A percentile compares a stretch with the other conserved stretches of the same genome.
phyloP scores from a whole-genome alignment of 2,329 filamentous ascomycete genomes.

The Lecanosticta acicola region DNA sequence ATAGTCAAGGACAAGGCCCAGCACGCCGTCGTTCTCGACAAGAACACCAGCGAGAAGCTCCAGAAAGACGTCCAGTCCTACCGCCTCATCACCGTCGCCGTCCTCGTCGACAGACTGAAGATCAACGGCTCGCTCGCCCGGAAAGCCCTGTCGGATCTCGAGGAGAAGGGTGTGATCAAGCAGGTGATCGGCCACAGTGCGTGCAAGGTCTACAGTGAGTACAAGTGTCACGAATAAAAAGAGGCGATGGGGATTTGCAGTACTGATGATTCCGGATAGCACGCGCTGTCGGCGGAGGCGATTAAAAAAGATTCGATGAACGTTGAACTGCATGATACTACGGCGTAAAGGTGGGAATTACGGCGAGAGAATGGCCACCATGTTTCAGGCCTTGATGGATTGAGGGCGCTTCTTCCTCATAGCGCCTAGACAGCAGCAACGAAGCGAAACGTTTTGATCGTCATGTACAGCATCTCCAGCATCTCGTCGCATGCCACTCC shows the following conservation, averaged over 20 bases:
- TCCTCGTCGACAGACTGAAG: constrained; percentile 99
- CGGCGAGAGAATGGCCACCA: background rate
- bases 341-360: constrained; percentile 4
- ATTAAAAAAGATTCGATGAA: constrained; percentile 12
- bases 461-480: too few species aligned
- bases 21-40: constrained; percentile 98
- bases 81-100: constrained; percentile 97
- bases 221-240: background rate
- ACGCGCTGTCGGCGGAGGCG: constrained; percentile 23
- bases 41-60: constrained; percentile 94
- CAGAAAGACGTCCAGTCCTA: constrained; percentile 99
- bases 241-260: background rate
- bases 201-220: constrained; percentile 95
- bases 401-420: background rate
- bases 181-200: constrained; percentile 94
- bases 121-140: constrained; percentile 98
- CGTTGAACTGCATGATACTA: constrained; percentile 11
- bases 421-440: constrained; percentile 6
- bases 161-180: constrained; percentile 98
- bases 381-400: background rate
- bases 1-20: constrained; percentile 99
- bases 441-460: constrained; percentile 3
- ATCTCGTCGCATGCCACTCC: too few species aligned
- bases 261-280: constrained; percentile 14
- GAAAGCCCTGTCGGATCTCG: constrained; percentile 81